These are phyloP conservation scores for Colletotrichum sp. DNA, from an alignment of 2,329 filamentous ascomycete species.

Conservation along the genomic window DNA sequence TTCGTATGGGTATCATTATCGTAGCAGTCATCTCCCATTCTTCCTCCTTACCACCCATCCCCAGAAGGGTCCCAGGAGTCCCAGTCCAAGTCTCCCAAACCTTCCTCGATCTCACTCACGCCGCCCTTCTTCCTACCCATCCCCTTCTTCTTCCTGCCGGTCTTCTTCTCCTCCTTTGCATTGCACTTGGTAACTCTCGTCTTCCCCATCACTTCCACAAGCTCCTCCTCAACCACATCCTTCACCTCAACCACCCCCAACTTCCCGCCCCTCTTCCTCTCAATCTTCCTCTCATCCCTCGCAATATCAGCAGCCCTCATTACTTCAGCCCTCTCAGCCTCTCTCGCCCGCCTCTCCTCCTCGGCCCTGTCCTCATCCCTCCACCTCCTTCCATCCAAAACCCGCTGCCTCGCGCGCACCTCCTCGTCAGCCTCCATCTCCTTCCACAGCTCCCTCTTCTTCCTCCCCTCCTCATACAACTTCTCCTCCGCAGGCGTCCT, in stretches of 20 bases:
- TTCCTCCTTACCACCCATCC: background rate
- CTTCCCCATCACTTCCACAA: background rate
- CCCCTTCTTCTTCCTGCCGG: background rate
- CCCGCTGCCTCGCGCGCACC: background rate
- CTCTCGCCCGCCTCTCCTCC: background rate
- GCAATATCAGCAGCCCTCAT: background rate
- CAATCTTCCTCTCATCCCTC: background rate
- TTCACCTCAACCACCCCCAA: background rate
- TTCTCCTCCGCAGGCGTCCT: background rate
- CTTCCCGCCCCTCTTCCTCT: background rate
- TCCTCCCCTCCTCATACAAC: background rate
- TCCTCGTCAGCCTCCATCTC: background rate
- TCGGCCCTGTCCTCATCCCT: background rate
- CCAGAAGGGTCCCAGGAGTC: background rate
- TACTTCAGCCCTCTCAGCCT: background rate
- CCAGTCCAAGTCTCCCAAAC: background rate
- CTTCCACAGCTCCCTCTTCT: background rate
- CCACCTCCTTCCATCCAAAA: background rate
- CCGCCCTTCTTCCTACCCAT: background rate
- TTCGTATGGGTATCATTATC: background rate
- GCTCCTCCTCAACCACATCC: background rate
- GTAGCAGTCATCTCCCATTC: background rate
- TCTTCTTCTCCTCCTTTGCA: background rate
- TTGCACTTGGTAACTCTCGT: fast-evolving
- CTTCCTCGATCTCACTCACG: background rate